phyloP scores from a whole-genome alignment of 768 basidiomycete species.

The Amanita rimosa region DNA sequence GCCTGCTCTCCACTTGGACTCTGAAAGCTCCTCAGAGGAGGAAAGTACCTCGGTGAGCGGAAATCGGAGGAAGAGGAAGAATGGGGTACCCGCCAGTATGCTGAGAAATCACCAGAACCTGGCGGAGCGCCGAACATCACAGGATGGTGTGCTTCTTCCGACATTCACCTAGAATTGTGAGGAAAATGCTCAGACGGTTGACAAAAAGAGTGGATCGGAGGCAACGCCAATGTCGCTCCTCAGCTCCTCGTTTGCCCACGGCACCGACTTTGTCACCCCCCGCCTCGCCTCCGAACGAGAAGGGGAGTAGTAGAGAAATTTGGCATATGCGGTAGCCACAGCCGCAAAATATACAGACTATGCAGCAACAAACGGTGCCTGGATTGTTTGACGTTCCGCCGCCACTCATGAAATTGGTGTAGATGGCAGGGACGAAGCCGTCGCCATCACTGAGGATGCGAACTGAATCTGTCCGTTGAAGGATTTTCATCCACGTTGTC shows the following conservation, averaged over 20 bases:
- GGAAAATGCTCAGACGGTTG: slow-evolving; percentile 38
- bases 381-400: not conserved
- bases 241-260: slow-evolving; percentile 40
- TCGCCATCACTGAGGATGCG: slow-evolving; percentile 6
- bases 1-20: slow-evolving; percentile 28
- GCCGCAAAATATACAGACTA: not conserved
- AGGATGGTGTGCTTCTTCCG: slow-evolving; percentile 88
- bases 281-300: slow-evolving; percentile 21
- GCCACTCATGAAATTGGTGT: not conserved
- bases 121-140: slow-evolving; percentile 76
- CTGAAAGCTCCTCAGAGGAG: slow-evolving; percentile 50
- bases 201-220: slow-evolving; percentile 21
- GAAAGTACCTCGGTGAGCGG: not conserved
- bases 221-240: slow-evolving; percentile 13
- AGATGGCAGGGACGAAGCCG: slow-evolving; percentile 18
- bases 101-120: slow-evolving; percentile 64
- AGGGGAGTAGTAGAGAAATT: slow-evolving; percentile 14
- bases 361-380: not conserved
- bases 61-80: slow-evolving; percentile 20
- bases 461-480: slow-evolving; percentile 17
- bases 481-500: no score
- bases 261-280: slow-evolving; percentile 24
- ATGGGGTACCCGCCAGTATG: slow-evolving; percentile 33
- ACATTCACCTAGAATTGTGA: slow-evolving; percentile 62
- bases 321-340: slow-evolving; percentile 8